A percentile compares a stretch with the other conserved stretches of the same genome.
These are phyloP conservation scores for Zygosaccharomyces bailii DNA, from an alignment of 805 yeast species.

Conservation along the genomic window DNA sequence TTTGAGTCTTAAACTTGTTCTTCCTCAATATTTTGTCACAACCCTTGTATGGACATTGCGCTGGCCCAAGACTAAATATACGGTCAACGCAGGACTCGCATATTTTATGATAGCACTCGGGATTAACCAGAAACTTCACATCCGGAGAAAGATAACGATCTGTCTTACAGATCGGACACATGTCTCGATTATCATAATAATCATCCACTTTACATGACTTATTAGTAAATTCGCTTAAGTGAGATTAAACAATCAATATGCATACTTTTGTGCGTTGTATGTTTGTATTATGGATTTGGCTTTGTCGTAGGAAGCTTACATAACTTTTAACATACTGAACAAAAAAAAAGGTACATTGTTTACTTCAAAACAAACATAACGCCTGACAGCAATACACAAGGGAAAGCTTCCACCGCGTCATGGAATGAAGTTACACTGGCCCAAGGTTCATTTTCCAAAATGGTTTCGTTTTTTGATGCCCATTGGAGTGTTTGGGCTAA, in stretches of 20 bases:
- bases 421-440: conserved; percentile 7
- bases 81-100: conserved; percentile 97
- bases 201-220: conserved; percentile 32
- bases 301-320: too few relatives aligned
- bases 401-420: background rate
- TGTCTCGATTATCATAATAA: conserved; percentile 58
- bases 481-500: conserved; percentile 26
- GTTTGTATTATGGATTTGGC: too few relatives aligned
- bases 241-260: background rate
- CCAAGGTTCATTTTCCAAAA: conserved; percentile 5
- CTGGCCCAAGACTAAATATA: conserved; percentile 90
- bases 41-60: conserved; percentile 91
- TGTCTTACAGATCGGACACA: conserved; percentile 97
- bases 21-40: conserved; percentile 85
- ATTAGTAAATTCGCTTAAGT: conserved; percentile 7
- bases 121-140: conserved; percentile 86
- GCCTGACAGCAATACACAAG: background rate
- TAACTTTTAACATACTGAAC: too few relatives aligned
- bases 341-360: background rate
- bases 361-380: background rate
- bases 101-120: conserved; percentile 97
- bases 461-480: conserved; percentile 28
- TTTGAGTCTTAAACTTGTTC: conserved; percentile 86
- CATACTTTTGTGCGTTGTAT: too few relatives aligned
- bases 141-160: conserved; percentile 92